These are phyloP conservation scores for Claviceps capensis DNA, from an alignment of 2,329 filamentous ascomycete species.

Conservation along the genomic window DNA sequence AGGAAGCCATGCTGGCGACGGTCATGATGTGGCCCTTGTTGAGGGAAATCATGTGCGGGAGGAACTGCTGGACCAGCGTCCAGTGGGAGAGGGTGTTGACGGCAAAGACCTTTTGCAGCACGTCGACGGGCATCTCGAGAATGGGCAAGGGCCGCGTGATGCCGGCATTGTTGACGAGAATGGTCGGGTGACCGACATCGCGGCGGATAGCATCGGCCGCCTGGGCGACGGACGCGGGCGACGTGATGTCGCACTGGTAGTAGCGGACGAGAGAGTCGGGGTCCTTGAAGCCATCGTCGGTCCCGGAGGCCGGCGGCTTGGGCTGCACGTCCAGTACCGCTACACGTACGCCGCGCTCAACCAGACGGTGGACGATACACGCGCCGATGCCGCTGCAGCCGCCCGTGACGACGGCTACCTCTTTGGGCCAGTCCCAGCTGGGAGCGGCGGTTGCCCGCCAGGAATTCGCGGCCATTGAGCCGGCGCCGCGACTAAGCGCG, in stretches of 20 bases:
- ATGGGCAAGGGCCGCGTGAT: slow-evolving; percentile 45
- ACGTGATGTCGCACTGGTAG: slow-evolving; percentile 27
- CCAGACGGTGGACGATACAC: slow-evolving; percentile 19
- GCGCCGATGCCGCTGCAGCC: slow-evolving; percentile 29
- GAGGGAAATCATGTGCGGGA: slow-evolving; percentile 45
- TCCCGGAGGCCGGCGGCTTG: too few relatives aligned
- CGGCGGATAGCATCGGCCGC: slow-evolving; percentile 25
- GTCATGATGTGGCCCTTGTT: slow-evolving; percentile 63
- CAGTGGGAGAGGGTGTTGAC: slow-evolving; percentile 56
- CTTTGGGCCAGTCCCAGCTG: slow-evolving; percentile 23
- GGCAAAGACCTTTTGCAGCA: slow-evolving; percentile 50
- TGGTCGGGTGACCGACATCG: slow-evolving; percentile 45
- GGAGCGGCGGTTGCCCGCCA: slow-evolving; percentile 12
- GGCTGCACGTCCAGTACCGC: slow-evolving; percentile 50
- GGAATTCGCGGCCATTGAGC: slow-evolving; percentile 16
- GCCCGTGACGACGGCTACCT: slow-evolving; percentile 31
- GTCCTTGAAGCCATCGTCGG: not conserved
- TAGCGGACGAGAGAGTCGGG: slow-evolving; percentile 14
- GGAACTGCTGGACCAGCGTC: slow-evolving; percentile 48
- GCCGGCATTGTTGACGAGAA: slow-evolving; percentile 61
- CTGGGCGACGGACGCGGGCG: slow-evolving; percentile 28
- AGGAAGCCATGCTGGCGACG: slow-evolving; percentile 52
- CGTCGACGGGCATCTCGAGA: slow-evolving; percentile 38
- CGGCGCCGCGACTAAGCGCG: slow-evolving; percentile 13
- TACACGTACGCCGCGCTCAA: slow-evolving; percentile 40